A percentile compares a stretch with the other conserved stretches of the same genome.
These are phyloP conservation scores for Microstegium vimineum DNA, from an alignment of 176 grass and related monocot genomes.

Conservation along the genomic window DNA sequence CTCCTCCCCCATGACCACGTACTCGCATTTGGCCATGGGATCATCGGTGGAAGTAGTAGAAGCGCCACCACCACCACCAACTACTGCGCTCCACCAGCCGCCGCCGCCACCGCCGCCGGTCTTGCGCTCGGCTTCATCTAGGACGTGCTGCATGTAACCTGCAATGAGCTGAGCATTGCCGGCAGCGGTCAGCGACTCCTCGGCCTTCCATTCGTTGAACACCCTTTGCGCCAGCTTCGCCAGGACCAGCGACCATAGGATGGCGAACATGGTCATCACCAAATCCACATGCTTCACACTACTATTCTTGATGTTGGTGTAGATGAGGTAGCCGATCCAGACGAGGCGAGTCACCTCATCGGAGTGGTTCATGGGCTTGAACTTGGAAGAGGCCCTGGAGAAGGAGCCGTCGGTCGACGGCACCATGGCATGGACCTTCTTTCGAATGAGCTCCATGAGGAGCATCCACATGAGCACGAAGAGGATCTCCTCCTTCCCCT, in stretches of 20 bases:
- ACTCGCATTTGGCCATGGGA: not conserved
- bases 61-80: too few relatives aligned
- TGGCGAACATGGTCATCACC: not conserved
- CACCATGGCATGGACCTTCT: slow-evolving; percentile 7
- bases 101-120: too few relatives aligned
- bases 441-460: slow-evolving; percentile 26
- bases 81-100: too few relatives aligned
- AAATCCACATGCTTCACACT: too few relatives aligned
- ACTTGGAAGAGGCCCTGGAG: not conserved
- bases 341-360: not conserved
- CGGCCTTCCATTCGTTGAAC: not conserved
- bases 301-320: not conserved
- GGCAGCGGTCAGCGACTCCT: not conserved
- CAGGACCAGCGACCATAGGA: slow-evolving; percentile 4
- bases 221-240: not conserved
- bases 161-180: slow-evolving; percentile 10
- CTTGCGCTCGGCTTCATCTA: not conserved
- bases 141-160: slow-evolving; percentile 19
- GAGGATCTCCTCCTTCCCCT: not conserved
- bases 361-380: not conserved
- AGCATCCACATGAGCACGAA: slow-evolving; percentile 22
- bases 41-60: too few relatives aligned
- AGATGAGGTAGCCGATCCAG: slow-evolving; percentile 35
- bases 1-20: slow-evolving; percentile 27
- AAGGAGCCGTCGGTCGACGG: not conserved